Evolutionary conservation across 768 basidiomycete genomes (phyloP).

Genomic region (Termitomyces sp.): DNA sequence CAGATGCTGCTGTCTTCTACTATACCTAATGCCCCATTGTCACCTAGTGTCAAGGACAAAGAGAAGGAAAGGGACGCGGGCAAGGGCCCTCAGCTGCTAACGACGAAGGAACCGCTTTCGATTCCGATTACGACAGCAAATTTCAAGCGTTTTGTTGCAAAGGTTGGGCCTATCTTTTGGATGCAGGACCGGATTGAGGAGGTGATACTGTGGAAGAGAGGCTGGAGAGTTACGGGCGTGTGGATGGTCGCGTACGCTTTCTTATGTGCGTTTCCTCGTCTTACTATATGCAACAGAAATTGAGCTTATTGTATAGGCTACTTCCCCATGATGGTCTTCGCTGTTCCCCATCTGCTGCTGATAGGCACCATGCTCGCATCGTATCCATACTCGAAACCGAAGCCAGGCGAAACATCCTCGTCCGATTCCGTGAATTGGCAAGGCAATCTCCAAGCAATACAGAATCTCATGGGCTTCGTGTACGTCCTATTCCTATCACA

Average conservation of each 20-base stretch:
- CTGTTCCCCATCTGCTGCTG: conserved; percentile 62
- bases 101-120: conserved; percentile 66
- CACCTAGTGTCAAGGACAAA: conserved; percentile 5
- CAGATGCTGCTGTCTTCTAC: conserved; percentile 33
- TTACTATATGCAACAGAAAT: background rate
- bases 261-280: conserved; percentile 52
- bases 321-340: conserved; percentile 67
- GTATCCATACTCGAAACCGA: conserved; percentile 44
- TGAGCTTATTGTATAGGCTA: conserved; percentile 47
- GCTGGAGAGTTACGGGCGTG: conserved; percentile 64
- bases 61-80: conserved; percentile 18
- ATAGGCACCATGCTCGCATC: conserved; percentile 65
- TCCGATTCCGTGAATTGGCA: conserved; percentile 74
- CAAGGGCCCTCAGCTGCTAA: conserved; percentile 35
- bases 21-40: conserved; percentile 13
- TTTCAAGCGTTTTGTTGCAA: conserved; percentile 77
- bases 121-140: conserved; percentile 75
- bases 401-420: conserved; percentile 24
- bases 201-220: conserved; percentile 75
- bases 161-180: conserved; percentile 83
- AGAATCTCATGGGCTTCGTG: conserved; percentile 87
- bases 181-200: conserved; percentile 86
- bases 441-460: conserved; percentile 84
- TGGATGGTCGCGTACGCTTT: conserved; percentile 81
- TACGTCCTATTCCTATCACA: conserved; percentile 44